phyloP scores from a whole-genome alignment of 345 rosid genomes.

The Durio zibethinus region DNA sequence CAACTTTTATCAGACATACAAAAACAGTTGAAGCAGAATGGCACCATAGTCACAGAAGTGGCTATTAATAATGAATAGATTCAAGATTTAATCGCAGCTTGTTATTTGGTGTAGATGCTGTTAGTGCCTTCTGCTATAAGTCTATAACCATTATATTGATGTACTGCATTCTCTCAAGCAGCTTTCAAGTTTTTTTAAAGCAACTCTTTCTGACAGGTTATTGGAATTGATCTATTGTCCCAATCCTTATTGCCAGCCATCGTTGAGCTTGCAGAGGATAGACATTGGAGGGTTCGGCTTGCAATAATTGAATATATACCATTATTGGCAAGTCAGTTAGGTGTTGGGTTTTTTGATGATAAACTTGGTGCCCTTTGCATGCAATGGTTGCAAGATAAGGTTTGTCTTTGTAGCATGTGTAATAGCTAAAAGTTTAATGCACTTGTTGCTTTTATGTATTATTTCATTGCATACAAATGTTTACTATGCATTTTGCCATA shows the following conservation, averaged over 20 bases:
- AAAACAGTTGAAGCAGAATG: not conserved
- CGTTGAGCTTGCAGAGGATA: slow-evolving; percentile 97
- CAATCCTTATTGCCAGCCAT: slow-evolving; percentile 93
- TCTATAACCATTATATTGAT: not conserved
- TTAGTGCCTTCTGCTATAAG: no score
- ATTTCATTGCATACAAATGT: not conserved
- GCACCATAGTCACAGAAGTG: not conserved
- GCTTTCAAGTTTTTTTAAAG: not conserved
- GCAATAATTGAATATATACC: slow-evolving; percentile 97
- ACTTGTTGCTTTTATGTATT: not conserved
- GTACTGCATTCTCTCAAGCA: not conserved
- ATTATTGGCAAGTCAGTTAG: slow-evolving; percentile 87
- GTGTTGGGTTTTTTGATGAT: slow-evolving; percentile 87
- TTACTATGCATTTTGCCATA: not conserved
- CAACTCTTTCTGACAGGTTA: slow-evolving; percentile 50
- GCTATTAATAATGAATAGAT: not conserved
- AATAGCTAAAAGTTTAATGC: not conserved
- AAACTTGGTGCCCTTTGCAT: slow-evolving; percentile 94
- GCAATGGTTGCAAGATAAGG: slow-evolving; percentile 99
- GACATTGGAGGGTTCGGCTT: slow-evolving; percentile 95
- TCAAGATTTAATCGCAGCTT: not conserved
- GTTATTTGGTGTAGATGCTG: no score
- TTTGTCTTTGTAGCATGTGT: slow-evolving; percentile 14
- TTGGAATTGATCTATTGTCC: slow-evolving; percentile 91
- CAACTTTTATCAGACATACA: not conserved